A percentile compares a stretch with the other conserved stretches of the same genome.
phyloP scores from a whole-genome alignment of 345 rosid species.

The Bruguiera sexangula region DNA sequence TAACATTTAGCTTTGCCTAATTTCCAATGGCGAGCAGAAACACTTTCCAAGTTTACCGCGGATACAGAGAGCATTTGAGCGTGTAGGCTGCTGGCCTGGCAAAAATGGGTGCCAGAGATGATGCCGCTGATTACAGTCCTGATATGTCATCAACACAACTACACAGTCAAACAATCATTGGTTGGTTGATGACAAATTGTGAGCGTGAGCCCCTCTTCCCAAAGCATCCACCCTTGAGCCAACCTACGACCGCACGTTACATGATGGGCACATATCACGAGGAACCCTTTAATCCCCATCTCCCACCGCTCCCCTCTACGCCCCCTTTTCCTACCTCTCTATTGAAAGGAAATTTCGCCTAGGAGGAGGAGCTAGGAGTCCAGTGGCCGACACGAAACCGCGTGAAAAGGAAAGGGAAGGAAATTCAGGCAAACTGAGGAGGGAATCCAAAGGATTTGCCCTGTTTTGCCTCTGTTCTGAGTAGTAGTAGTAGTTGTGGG shows the following conservation, averaged over 20 bases:
- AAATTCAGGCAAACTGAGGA: not conserved
- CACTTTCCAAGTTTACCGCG: too few species aligned
- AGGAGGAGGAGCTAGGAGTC: not conserved
- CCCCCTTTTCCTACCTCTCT: too few species aligned
- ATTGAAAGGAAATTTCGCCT: not conserved
- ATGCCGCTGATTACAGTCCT: too few species aligned
- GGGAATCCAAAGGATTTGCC: slow-evolving; percentile 3
- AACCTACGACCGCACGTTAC: not conserved
- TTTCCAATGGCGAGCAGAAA: too few species aligned
- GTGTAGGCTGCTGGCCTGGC: too few species aligned
- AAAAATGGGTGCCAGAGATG: too few species aligned
- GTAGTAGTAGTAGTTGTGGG: not conserved
- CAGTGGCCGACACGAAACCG: not conserved
- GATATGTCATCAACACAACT: too few species aligned
- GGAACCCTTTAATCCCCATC: slow-evolving; percentile 2
- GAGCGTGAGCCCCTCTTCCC: not conserved
- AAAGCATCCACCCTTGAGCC: too few species aligned
- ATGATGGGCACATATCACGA: slow-evolving; percentile 1
- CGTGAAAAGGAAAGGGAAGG: not conserved
- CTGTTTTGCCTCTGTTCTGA: not conserved
- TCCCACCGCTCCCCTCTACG: too few species aligned
- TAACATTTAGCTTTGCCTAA: too few species aligned
- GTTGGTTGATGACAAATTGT: not conserved
- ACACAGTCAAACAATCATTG: not conserved
- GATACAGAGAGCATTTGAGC: too few species aligned